A percentile compares a stretch with the other conserved stretches of the same genome.
phyloP scores from a whole-genome alignment of 2,329 filamentous ascomycete species.

The Shiraia sp. region DNA sequence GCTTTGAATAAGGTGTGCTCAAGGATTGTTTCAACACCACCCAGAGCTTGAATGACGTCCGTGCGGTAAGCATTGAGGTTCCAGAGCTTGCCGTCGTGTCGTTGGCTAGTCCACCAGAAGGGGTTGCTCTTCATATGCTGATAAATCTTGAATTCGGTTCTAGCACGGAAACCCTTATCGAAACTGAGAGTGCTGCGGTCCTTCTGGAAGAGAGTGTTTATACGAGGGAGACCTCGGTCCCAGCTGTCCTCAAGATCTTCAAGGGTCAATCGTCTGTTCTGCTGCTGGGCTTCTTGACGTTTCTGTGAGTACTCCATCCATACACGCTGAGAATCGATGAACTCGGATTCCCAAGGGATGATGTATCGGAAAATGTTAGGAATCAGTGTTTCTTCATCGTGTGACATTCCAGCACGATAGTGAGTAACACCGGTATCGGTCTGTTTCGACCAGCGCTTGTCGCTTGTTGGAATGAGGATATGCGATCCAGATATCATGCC shows the following conservation, averaged over 20 bases:
- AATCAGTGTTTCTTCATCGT: constrained; percentile 96
- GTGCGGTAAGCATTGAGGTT: constrained; percentile 94
- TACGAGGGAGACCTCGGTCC: constrained; percentile 95
- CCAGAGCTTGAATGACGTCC: constrained; percentile 93
- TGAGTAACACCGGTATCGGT: constrained; percentile 97
- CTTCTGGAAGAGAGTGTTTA: constrained; percentile 99
- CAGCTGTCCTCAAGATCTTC: constrained; percentile 98
- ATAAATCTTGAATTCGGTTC: constrained; percentile 97
- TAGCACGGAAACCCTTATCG: constrained; percentile 94
- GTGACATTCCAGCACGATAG: constrained; percentile 96
- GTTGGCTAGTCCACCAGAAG: constrained; percentile 98
- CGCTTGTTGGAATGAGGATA: constrained; percentile 94
- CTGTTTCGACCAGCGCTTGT: constrained; percentile 98
- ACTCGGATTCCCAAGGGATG: constrained; percentile 98
- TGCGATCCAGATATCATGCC: constrained; percentile 99
- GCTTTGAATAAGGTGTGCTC: constrained; percentile 97
- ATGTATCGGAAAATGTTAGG: constrained; percentile 99
- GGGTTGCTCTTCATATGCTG: constrained; percentile 99
- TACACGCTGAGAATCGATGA: constrained; percentile 97
- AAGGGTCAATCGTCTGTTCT: constrained; percentile 90
- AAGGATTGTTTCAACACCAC: constrained; percentile 96
- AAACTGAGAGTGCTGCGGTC: constrained; percentile 96
- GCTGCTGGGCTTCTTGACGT: constrained; percentile 92
- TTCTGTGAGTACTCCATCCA: constrained; percentile 99
- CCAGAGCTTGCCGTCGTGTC: constrained; percentile 97